Evolutionary conservation across 192 early-diverging fungal genomes (phyloP), one percentile per base, ranked within the genome.

Genomic region (Umbelopsis ramanniana): DNA sequence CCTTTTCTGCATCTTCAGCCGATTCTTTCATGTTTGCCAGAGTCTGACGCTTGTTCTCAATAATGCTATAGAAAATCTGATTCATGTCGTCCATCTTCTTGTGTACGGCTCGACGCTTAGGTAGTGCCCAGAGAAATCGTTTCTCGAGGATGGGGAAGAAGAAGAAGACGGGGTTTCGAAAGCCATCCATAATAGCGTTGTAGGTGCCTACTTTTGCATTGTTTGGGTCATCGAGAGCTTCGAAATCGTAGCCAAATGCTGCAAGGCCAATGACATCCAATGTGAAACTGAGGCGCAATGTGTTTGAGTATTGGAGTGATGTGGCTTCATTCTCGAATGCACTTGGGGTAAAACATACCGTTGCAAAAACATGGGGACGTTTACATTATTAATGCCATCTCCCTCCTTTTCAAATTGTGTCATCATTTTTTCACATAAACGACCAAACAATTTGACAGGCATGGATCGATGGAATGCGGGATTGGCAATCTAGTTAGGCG

Each of bases 381-480:
- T 14, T 40, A 46, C 37, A 17, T n/a, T 22, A 29, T 33, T 12
- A 60, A 72, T 19, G 2, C 33, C 45, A 17, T 63, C 26, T 22
- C 40, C 54, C 17, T 60, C 54, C 11, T 10, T 45, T 12, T 72
- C 71, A 60, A 72, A 40, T 11, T 38, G 50, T 37, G 17, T 10
- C 57, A 79, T 54, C n/a, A 79, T 35, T 15, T 57, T 55, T 48
- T 74, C 48, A 3, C 53, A 29, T 3, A 45, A 46, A 21, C 35
- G 22, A 17, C 69, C 77, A 74, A 79, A 79, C 17, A 68, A 38
- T 11, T 68, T 66, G 9, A 74, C 77, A 10, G 77, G 77, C 68
- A 74, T 67, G 3, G 69, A 52, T n/a, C 69, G 68, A 47, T 74
- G 77, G 33, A 79, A 79, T 11, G 77, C 77, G 43, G 77, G 72